Percentiles rank a stretch among this genome's conserved stretches.
Evolutionary conservation across 805 yeast genomes (phyloP).

Genomic region (Suhomyces kilbournensis): DNA sequence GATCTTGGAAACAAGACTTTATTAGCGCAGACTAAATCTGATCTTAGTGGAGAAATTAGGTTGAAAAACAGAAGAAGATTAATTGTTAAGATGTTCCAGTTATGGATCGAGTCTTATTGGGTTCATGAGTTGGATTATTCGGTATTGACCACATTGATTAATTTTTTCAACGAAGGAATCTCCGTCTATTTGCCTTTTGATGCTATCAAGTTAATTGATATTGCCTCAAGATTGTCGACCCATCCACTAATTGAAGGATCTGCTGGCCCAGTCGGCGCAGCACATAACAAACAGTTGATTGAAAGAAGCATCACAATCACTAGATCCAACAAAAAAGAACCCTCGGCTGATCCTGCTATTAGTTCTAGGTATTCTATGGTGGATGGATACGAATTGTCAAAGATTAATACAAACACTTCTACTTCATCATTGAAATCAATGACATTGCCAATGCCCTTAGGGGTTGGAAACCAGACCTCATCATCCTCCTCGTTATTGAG

Average conservation of each 20-base stretch:
- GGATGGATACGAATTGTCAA: conserved; percentile 57
- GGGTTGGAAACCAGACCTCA: conserved; percentile 42
- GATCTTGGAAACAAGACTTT: conserved; percentile 43
- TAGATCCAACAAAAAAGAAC: conserved; percentile 34
- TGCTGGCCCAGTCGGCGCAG: conserved; percentile 1
- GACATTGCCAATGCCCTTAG: conserved; percentile 42
- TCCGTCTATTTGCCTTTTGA: conserved; percentile 61
- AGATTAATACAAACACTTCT: conserved; percentile 47
- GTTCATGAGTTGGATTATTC: conserved; percentile 56
- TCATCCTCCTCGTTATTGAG: conserved; percentile 39
- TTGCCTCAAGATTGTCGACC: conserved; percentile 58
- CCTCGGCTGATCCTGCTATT: conserved; percentile 13
- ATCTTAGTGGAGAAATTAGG: conserved; percentile 28
- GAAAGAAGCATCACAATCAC: conserved; percentile 47
- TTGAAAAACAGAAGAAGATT: conserved; percentile 61
- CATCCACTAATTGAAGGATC: conserved; percentile 49
- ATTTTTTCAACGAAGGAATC: conserved; percentile 78
- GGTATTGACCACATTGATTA: conserved; percentile 65
- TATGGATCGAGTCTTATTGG: conserved; percentile 94
- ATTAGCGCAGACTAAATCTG: conserved; percentile 9
- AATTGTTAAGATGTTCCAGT: conserved; percentile 65
- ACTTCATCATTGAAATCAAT: conserved; percentile 40
- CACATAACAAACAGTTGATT: conserved; percentile 43
- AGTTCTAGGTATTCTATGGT: conserved; percentile 45
- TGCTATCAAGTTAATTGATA: conserved; percentile 56